phyloP scores from a whole-genome alignment of 2,329 filamentous ascomycete species.

The Stromatinia cepivora region DNA sequence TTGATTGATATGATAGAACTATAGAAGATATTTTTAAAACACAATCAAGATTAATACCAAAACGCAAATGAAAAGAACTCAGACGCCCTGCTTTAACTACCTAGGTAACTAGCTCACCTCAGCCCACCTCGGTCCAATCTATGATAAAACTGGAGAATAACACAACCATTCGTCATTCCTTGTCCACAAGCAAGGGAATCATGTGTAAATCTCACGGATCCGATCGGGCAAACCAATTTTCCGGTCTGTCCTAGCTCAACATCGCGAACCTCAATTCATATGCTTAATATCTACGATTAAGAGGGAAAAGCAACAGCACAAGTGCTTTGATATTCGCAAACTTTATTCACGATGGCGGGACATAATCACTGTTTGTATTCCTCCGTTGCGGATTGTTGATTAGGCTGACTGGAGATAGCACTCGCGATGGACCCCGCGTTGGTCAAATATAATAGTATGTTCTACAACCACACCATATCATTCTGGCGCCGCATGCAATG shows the following conservation, averaged over 20 bases:
- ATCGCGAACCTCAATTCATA: conserved; percentile 25
- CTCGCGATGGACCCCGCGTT: conserved; percentile 49
- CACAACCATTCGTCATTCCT: neutral
- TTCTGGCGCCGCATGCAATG: conserved; percentile 19
- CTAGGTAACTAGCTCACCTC: neutral
- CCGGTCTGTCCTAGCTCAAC: conserved; percentile 13
- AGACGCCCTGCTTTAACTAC: neutral
- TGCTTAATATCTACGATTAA: neutral
- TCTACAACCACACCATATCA: neutral
- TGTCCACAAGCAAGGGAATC: neutral
- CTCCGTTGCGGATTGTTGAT: neutral
- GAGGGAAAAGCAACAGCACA: conserved; percentile 15
- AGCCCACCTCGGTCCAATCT: neutral
- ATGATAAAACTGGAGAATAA: conserved; percentile 6
- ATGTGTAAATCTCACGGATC: conserved; percentile 6
- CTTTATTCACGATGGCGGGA: conserved; percentile 49
- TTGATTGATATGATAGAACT: neutral
- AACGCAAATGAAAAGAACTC: neutral
- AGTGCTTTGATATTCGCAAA: conserved; percentile 26
- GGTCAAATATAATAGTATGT: conserved; percentile 55
- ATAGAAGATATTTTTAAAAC: neutral
- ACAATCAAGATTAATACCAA: neutral
- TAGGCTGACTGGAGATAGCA: conserved; percentile 30
- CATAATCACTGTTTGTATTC: conserved; percentile 47
- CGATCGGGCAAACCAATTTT: conserved; percentile 8